Conservation (phyloP, 208 protist genomes). For the Strigomonas culicis region DNA sequence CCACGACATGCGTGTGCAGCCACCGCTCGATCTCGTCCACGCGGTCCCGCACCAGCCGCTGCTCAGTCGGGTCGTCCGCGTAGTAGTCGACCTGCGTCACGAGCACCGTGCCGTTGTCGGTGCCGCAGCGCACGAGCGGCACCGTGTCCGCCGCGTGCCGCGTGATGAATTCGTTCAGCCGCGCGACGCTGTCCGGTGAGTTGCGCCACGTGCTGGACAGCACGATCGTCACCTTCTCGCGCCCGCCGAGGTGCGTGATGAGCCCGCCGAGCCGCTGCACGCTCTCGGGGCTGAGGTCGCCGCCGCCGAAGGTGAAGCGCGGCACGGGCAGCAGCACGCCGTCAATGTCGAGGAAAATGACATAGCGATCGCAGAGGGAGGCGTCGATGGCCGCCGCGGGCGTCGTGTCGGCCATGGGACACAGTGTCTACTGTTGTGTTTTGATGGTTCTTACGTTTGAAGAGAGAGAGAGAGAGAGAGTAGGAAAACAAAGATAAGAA, state of each 20-base stretch:
- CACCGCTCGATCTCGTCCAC: slow-evolving; percentile 79
- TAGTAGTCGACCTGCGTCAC: slow-evolving; percentile 77
- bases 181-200: slow-evolving; percentile 57
- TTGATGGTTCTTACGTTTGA: slow-evolving; percentile 1
- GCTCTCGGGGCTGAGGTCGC: slow-evolving; percentile 54
- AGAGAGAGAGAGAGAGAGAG: slow-evolving; percentile 17
- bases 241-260: slow-evolving; percentile 36
- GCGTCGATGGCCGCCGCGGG: slow-evolving; percentile 16
- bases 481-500: not conserved
- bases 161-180: slow-evolving; percentile 58
- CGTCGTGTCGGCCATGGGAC: too few species aligned
- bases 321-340: slow-evolving; percentile 81
- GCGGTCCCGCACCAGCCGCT: slow-evolving; percentile 77
- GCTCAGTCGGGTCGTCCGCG: slow-evolving; percentile 69
- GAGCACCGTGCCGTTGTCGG: slow-evolving; percentile 65
- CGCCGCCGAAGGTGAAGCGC: slow-evolving; percentile 78
- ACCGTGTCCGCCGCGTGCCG: slow-evolving; percentile 28
- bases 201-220: slow-evolving; percentile 85
- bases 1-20: slow-evolving; percentile 64
- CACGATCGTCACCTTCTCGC: slow-evolving; percentile 66
- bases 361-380: slow-evolving; percentile 39
- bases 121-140: slow-evolving; percentile 46
- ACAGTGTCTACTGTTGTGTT: too few species aligned
- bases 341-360: slow-evolving; percentile 86
- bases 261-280: slow-evolving; percentile 44